A percentile compares a stretch with the other conserved stretches of the same genome.
Conservation (phyloP, 306 rosid genomes). For the Echinosophora koreensis region DNA sequence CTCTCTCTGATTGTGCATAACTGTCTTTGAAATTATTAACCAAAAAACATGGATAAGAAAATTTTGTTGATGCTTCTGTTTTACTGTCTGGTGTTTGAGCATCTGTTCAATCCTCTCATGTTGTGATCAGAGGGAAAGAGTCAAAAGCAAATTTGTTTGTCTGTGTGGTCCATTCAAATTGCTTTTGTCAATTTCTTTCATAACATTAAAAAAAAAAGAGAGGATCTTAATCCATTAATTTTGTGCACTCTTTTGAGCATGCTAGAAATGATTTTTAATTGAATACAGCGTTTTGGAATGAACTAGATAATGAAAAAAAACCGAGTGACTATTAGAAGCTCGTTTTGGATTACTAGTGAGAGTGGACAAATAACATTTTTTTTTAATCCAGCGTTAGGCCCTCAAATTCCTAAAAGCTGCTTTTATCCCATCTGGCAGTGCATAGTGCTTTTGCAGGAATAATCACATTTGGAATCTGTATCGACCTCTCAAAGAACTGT, state of each 20-base stretch:
- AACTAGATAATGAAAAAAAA: background rate
- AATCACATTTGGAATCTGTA: background rate
- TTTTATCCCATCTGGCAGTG: background rate
- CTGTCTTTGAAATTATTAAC: background rate
- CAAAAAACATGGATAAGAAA: background rate
- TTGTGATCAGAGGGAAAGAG: too few species aligned
- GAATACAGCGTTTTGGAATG: background rate
- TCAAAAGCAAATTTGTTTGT: too few species aligned
- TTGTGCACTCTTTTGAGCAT: too few species aligned
- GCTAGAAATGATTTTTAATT: background rate
- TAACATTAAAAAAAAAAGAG: too few species aligned
- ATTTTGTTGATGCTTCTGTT: too few species aligned
- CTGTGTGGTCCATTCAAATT: too few species aligned
- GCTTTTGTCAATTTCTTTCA: too few species aligned
- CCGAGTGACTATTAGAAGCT: too few species aligned
- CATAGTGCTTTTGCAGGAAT: too few species aligned
- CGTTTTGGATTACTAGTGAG: background rate
- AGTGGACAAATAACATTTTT: background rate
- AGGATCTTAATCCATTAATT: too few species aligned
- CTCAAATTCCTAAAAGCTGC: background rate
- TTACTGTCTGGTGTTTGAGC: too few species aligned
- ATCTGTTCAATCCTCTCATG: too few species aligned
- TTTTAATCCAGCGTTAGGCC: background rate
- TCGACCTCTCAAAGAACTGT: background rate
- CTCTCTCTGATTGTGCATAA: constrained; percentile 4